Evolutionary conservation across 73 alveolate genomes (phyloP).

Genomic region (Urostyla sp.): DNA sequence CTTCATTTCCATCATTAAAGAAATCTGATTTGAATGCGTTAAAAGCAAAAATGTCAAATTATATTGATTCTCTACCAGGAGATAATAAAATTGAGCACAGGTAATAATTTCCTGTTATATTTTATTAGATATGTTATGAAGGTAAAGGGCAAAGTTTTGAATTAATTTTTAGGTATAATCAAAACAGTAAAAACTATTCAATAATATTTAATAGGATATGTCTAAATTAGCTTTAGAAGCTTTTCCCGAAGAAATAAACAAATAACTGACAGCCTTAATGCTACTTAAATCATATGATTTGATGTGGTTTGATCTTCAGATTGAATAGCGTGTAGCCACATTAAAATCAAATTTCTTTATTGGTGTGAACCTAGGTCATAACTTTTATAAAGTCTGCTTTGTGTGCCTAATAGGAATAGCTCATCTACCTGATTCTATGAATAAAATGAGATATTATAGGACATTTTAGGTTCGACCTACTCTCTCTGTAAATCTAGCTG

Average conservation of each 20-base stretch:
- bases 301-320: slow-evolving; percentile 45
- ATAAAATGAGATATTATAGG: slow-evolving; percentile 22
- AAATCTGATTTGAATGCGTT: slow-evolving; percentile 4
- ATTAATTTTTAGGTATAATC: slow-evolving; percentile 29
- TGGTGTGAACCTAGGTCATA: slow-evolving; percentile 17
- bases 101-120: no score
- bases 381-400: slow-evolving; percentile 33
- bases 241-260: slow-evolving; percentile 41
- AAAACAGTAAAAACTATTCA: slow-evolving; percentile 19
- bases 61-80: slow-evolving; percentile 9
- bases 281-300: slow-evolving; percentile 17
- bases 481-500: slow-evolving; percentile 2
- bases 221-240: slow-evolving; percentile 36
- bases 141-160: slow-evolving; percentile 45
- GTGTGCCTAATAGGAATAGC: slow-evolving; percentile 42
- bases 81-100: slow-evolving; percentile 45
- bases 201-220: slow-evolving; percentile 11
- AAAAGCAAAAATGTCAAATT: background rate
- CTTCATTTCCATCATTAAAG: slow-evolving; percentile 1
- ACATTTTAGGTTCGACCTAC: slow-evolving; percentile 31
- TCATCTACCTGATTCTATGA: slow-evolving; percentile 45
- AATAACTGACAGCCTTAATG: slow-evolving; percentile 30
- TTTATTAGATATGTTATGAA: slow-evolving; percentile 49
- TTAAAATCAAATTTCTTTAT: slow-evolving; percentile 45
- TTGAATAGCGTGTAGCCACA: slow-evolving; percentile 44